phyloP scores from a whole-genome alignment of 768 basidiomycete genomes.

The Xerocomellus amylosporus region DNA sequence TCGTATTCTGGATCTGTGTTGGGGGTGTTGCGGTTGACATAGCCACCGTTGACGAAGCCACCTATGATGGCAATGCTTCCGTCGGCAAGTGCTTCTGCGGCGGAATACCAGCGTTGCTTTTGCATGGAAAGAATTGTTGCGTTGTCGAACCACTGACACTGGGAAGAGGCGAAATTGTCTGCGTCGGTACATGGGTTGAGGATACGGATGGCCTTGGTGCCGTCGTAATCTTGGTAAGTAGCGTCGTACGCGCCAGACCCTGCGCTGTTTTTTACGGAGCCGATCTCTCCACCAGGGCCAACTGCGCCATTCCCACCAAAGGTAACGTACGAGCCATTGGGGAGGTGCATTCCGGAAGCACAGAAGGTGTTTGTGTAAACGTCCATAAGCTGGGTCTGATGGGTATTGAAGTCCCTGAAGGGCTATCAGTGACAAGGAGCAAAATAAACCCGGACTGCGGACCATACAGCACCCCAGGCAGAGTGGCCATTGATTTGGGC shows the following conservation, averaged over 20 bases:
- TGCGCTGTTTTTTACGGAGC: constrained; percentile 46
- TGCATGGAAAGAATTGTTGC: constrained; percentile 61
- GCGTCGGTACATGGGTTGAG: constrained; percentile 66
- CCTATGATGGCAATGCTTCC: constrained; percentile 81
- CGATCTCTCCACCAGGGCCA: constrained; percentile 58
- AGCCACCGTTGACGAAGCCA: constrained; percentile 74
- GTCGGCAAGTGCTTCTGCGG: constrained; percentile 69
- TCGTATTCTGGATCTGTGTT: constrained; percentile 59
- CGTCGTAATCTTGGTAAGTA: constrained; percentile 77
- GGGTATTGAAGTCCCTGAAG: constrained; percentile 24
- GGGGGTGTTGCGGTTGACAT: constrained; percentile 73
- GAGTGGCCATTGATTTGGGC: constrained; percentile 65
- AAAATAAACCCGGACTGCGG: not conserved
- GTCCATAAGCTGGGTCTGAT: constrained; percentile 19
- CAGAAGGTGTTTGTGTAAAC: constrained; percentile 75
- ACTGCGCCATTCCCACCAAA: constrained; percentile 81
- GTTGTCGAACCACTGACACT: constrained; percentile 76
- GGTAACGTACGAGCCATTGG: constrained; percentile 71
- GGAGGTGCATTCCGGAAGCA: constrained; percentile 78
- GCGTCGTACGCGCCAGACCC: constrained; percentile 57
- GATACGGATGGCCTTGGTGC: constrained; percentile 74
- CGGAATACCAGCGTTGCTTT: constrained; percentile 73
- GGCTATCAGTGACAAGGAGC: not conserved
- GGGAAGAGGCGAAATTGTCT: constrained; percentile 44
- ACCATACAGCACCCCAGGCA: constrained; percentile 75